A percentile compares a stretch with the other conserved stretches of the same genome.
These are phyloP conservation scores for Saccharomyces jurei DNA, from an alignment of 805 yeast species.

Conservation along the genomic window DNA sequence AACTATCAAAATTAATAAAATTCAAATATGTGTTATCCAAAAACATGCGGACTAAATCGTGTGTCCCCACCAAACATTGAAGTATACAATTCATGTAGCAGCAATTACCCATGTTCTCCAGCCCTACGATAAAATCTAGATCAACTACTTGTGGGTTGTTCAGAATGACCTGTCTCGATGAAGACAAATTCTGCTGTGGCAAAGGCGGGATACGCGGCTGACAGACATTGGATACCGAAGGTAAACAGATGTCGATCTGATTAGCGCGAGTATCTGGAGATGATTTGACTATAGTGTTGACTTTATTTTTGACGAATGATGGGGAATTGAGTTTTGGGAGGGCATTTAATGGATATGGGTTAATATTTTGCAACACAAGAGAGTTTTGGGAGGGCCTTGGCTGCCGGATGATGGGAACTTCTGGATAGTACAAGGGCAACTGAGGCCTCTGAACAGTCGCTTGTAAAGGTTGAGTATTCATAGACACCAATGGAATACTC, in stretches of 20 bases:
- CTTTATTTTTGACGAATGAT: neutral
- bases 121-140: conserved; percentile 52
- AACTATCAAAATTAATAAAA: conserved; percentile 63
- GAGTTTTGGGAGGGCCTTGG: neutral
- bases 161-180: conserved; percentile 1
- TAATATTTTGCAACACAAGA: neutral
- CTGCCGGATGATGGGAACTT: neutral
- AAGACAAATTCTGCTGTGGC: conserved; percentile 7
- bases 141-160: conserved; percentile 11
- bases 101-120: conserved; percentile 77
- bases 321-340: neutral
- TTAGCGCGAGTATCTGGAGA: neutral
- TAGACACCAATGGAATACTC: neutral
- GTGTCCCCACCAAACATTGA: conserved; percentile 78
- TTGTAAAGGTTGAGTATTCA: neutral
- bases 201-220: conserved; percentile 11
- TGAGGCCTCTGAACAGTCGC: neutral
- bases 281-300: neutral
- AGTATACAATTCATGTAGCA: conserved; percentile 87
- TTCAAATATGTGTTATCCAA: conserved; percentile 50
- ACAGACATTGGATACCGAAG: neutral
- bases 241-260: neutral
- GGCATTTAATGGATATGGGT: neutral
- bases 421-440: neutral
- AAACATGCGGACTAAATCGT: conserved; percentile 55